Conservation (phyloP, 1,139 yeast genomes). For the Candida frijolesensis region DNA sequence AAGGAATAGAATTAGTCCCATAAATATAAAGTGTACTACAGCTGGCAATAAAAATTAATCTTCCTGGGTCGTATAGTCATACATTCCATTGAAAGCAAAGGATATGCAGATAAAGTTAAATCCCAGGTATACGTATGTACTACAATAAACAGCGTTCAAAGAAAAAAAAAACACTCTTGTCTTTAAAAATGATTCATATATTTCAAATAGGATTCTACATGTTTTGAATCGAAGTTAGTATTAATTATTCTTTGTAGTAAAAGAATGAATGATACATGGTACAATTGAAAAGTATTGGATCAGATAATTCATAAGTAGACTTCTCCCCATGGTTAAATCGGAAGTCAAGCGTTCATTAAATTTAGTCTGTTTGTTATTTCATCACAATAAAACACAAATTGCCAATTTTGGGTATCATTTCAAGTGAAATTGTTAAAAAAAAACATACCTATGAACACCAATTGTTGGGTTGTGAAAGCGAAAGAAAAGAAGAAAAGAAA, state of each 20-base stretch:
- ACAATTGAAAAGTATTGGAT: neutral
- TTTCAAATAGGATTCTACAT: neutral
- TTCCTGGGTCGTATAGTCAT: slow-evolving; percentile 25
- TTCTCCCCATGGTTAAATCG: slow-evolving; percentile 15
- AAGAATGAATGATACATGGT: neutral
- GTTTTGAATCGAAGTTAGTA: slow-evolving; percentile 6
- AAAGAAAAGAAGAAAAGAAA: neutral
- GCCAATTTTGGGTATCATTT: neutral
- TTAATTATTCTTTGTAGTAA: neutral
- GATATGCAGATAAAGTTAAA: slow-evolving; percentile 20
- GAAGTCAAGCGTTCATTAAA: slow-evolving; percentile 17
- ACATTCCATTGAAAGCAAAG: slow-evolving; percentile 15
- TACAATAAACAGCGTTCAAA: neutral
- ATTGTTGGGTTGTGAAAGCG: neutral
- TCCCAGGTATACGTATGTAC: slow-evolving; percentile 15
- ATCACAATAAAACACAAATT: slow-evolving; percentile 6
- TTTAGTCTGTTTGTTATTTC: slow-evolving; percentile 16
- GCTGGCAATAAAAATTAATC: slow-evolving; percentile 11
- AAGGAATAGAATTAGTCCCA: slow-evolving; percentile 8
- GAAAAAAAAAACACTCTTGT: neutral
- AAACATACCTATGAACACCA: slow-evolving; percentile 7
- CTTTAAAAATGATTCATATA: neutral
- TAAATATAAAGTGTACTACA: slow-evolving; percentile 14
- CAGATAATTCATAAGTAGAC: slow-evolving; percentile 13
- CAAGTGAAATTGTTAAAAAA: neutral